A percentile compares a stretch with the other conserved stretches of the same genome.
Conservation (phyloP, 352 stramenopile species). For the Phytophthora europaea region DNA sequence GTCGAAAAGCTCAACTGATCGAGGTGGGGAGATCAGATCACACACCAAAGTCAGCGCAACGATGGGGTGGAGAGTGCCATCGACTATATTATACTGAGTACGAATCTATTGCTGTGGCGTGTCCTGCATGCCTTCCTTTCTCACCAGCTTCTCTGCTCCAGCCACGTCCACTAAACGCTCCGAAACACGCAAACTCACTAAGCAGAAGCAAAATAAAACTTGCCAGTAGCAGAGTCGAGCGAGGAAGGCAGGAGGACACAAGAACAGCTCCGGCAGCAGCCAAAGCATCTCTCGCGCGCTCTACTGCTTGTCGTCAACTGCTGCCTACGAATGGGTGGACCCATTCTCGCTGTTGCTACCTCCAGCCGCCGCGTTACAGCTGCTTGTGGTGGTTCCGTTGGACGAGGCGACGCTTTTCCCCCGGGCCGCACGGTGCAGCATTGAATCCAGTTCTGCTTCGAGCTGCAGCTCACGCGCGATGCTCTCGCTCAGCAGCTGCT, state of each 20-base stretch:
- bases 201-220: slow-evolving; percentile 44
- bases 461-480: slow-evolving; percentile 87
- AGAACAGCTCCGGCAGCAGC: slow-evolving; percentile 19
- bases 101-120: slow-evolving; percentile 53
- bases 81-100: slow-evolving; percentile 59
- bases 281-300: slow-evolving; percentile 23
- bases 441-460: slow-evolving; percentile 79
- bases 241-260: slow-evolving; percentile 21
- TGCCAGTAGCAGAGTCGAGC: slow-evolving; percentile 31
- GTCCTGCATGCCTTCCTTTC: slow-evolving; percentile 29
- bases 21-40: neutral
- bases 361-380: slow-evolving; percentile 6
- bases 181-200: slow-evolving; percentile 49
- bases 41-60: neutral
- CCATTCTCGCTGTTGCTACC: slow-evolving; percentile 36
- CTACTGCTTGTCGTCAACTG: slow-evolving; percentile 17
- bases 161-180: slow-evolving; percentile 36
- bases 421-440: slow-evolving; percentile 52
- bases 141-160: slow-evolving; percentile 21
- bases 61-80: slow-evolving; percentile 26
- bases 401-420: slow-evolving; percentile 6
- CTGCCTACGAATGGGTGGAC: slow-evolving; percentile 22
- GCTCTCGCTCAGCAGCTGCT: slow-evolving; percentile 87
- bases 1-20: slow-evolving; percentile 4
- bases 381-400: slow-evolving; percentile 7